Conservation (phyloP, 208 protist species). For the Naegleria gruberi region DNA sequence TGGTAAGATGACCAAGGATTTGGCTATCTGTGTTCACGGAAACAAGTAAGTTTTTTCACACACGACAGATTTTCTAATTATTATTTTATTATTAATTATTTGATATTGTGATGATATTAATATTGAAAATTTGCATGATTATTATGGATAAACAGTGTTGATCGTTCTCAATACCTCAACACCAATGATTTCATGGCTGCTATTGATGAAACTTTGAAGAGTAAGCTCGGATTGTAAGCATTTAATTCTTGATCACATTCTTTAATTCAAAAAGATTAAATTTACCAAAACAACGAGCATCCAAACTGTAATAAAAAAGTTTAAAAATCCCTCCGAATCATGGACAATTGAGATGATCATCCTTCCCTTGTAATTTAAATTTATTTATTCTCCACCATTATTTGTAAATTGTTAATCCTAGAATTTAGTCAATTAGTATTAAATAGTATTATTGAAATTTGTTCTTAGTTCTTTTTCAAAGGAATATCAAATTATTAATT, state of each 20-base stretch:
- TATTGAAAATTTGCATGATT: no score
- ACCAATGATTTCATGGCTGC: slow-evolving; percentile 51
- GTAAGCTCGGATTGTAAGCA: slow-evolving; percentile 26
- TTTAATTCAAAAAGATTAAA: neutral
- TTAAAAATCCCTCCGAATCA: no score
- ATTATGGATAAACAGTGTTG: neutral
- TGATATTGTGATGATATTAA: no score
- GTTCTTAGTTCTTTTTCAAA: no score
- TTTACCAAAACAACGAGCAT: neutral
- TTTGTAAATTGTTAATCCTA: no score
- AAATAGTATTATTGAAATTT: no score
- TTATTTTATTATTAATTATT: no score
- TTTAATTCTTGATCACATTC: neutral
- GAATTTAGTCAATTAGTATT: no score
- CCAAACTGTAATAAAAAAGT: neutral
- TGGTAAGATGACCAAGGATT: slow-evolving; percentile 95
- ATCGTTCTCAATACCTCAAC: slow-evolving; percentile 42
- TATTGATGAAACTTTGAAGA: slow-evolving; percentile 38
- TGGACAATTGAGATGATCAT: no score
- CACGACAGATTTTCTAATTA: neutral
- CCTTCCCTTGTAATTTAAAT: no score
- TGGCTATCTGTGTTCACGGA: slow-evolving; percentile 85
- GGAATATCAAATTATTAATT: no score
- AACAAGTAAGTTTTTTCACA: slow-evolving; percentile 26
- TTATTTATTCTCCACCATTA: no score